Percentiles rank a stretch among this genome's conserved stretches.
These are phyloP conservation scores for Amniculicola lignicola DNA, from an alignment of 495 filamentous ascomycete genomes.

Conservation along the genomic window DNA sequence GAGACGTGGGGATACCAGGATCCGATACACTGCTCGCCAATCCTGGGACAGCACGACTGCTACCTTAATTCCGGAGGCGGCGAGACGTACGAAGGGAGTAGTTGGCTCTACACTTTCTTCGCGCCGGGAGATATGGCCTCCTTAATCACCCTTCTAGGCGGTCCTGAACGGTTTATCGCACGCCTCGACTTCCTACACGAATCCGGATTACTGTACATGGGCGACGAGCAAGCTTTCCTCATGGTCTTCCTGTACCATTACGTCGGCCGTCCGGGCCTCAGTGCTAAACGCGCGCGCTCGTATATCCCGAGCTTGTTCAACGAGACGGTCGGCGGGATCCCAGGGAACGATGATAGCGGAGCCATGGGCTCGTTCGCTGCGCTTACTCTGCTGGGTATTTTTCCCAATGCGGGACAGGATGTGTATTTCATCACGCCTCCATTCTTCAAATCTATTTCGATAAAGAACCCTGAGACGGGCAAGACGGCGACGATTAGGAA, in stretches of 20 bases:
- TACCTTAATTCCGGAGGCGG: slow-evolving; percentile 60
- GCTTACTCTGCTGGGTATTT: slow-evolving; percentile 72
- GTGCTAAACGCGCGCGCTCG: slow-evolving; percentile 56
- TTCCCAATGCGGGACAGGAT: slow-evolving; percentile 71
- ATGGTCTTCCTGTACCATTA: slow-evolving; percentile 73
- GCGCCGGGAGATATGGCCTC: slow-evolving; percentile 66
- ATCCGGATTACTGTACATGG: slow-evolving; percentile 63
- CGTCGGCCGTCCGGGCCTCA: slow-evolving; percentile 62
- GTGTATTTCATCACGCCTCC: slow-evolving; percentile 65
- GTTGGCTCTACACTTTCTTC: slow-evolving; percentile 68
- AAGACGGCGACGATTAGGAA: slow-evolving; percentile 60
- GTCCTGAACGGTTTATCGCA: slow-evolving; percentile 55
- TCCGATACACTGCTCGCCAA: slow-evolving; percentile 61
- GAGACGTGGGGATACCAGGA: slow-evolving; percentile 67
- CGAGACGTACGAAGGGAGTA: slow-evolving; percentile 71
- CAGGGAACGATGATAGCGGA: slow-evolving; percentile 71
- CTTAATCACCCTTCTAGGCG: slow-evolving; percentile 61
- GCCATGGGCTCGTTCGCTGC: slow-evolving; percentile 71
- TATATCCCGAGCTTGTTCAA: slow-evolving; percentile 69
- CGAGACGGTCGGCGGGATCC: slow-evolving; percentile 60
- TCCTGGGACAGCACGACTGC: slow-evolving; percentile 51
- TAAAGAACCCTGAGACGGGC: slow-evolving; percentile 59
- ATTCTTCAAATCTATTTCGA: slow-evolving; percentile 60
- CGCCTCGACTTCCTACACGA: slow-evolving; percentile 67
- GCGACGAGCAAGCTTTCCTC: slow-evolving; percentile 70